Evolutionary conservation across 345 rosid species (phyloP), one percentile per base, ranked within the genome.

Genomic region (Turnera subulata): DNA sequence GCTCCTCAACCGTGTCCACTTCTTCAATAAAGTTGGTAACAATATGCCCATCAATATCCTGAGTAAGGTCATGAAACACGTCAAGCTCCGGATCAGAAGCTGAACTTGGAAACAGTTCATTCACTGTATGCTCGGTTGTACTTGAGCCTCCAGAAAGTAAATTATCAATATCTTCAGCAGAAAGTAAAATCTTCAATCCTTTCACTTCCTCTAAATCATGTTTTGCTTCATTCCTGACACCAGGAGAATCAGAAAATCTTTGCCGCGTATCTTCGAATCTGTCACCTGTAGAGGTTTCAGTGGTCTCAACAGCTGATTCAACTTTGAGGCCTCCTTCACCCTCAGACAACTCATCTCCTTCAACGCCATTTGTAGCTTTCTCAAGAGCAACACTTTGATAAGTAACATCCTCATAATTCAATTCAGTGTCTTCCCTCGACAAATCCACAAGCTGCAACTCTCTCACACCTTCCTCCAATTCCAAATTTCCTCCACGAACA

Each of bases 91-190:
- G 23, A 50, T 24, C 32, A 50, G 18, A 22, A 23, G 35, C 22
- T 13, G 16, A 0, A 15, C 1, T 24, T 24, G 16, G 32, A 22
- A 29, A 17, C 15, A 16, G 23, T 50, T 50, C 53, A 24, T 16
- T 50, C 53, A 50, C 23, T 2, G 23, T 22, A 50, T 33, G 65
- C 11, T 70, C 32, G 37, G 56, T 61, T 14, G 47, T 47, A 23
- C 48, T 69, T 53, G 66, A 68, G 59, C 58, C 55, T 56, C 55
- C 62, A 48, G 68, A 68, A 40, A 24, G 65, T 49, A 76, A 63
- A 26, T 72, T 59, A 22, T 44, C 69, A 55, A 58, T 33, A 21
- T 71, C 73, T 16, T 74, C 69, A 62, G 72, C 62, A 47, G 67
- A 66, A 64, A 66, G 63, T 26, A 69, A 50, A 52, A 48, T 20